phyloP scores from a whole-genome alignment of 345 rosid species.

The Psidium guajava region DNA sequence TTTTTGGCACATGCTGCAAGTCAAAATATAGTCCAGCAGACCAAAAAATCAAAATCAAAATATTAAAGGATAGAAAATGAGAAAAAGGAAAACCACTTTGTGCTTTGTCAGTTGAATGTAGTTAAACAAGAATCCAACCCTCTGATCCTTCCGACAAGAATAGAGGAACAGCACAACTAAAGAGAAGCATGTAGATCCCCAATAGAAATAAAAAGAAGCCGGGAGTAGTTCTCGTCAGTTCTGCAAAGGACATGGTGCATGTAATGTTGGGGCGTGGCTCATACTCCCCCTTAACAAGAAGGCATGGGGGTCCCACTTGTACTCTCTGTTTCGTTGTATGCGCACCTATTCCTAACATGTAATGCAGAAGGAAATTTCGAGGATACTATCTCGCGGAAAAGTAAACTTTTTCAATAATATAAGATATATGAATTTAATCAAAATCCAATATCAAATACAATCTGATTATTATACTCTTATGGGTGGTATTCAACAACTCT shows the following conservation, averaged over 20 bases:
- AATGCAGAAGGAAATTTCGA: background rate
- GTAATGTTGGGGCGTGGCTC: background rate
- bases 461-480: background rate
- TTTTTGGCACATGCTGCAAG: conserved; percentile 45
- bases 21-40: background rate
- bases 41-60: background rate
- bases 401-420: background rate
- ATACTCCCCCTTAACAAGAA: too few relatives aligned
- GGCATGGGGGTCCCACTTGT: too few relatives aligned
- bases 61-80: background rate
- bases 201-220: background rate
- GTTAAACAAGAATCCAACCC: background rate
- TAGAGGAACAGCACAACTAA: background rate
- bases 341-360: background rate
- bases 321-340: too few relatives aligned
- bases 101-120: background rate
- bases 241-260: background rate
- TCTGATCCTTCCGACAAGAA: background rate
- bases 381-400: background rate
- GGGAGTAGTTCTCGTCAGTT: background rate
- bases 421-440: background rate
- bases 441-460: background rate
- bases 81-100: background rate
- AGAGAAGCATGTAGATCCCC: background rate
- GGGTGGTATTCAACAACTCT: background rate